Base-by-base conservation (phyloP, 495 filamentous ascomycete genomes). In the Penicillium mononematosum region DNA sequence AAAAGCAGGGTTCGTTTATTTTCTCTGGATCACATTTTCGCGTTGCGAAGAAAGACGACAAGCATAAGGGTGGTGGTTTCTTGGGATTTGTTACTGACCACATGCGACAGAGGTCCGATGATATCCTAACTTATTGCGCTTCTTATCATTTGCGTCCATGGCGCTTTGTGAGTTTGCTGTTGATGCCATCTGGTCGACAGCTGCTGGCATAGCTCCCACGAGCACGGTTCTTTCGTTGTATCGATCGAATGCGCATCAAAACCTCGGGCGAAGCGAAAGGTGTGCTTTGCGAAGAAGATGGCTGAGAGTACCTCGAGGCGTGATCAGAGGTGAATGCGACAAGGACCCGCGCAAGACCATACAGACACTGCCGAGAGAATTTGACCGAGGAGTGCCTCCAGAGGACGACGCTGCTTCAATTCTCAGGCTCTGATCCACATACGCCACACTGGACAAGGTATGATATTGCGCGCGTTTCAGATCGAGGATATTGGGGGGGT, bases 91-190 rank as follows among this genome's bases (percentile, higher is more conserved):
- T 42, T 53, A 86, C 92, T 85, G 82, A 98, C 94, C 89, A 81
- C 94, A 98, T 62, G 94, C 94, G 70, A 98, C 91, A 54, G 94
- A 96, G 36, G 92, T 97, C 56, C 94, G 87, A 79, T 97, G 93
- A 72, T 98, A 98, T 31, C 94, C 94, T 51, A 98, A 80, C 74
- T 96, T 98, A 71, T 98, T 98, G 63, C 94, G 87, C 71, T 89
- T 88, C 75, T 94, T 96, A 65, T 96, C 92, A 42, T 72, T 69
- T 46, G 75, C 72, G 46, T 74, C 77, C 72, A 73, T 74, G 65
- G 70, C 63, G 58, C 78, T 75, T 58, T 85, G 83, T 59, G 86
- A 82, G 73, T 81, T 87, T 62, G 87, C 83, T 60, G 83, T 88
- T 61, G 88, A 87, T 59, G 82, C 73, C 57, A 85, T 83, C 60